These are phyloP conservation scores for Fistulifera pelliculosa DNA, from an alignment of 108 stramenopile species.

Conservation along the genomic window DNA sequence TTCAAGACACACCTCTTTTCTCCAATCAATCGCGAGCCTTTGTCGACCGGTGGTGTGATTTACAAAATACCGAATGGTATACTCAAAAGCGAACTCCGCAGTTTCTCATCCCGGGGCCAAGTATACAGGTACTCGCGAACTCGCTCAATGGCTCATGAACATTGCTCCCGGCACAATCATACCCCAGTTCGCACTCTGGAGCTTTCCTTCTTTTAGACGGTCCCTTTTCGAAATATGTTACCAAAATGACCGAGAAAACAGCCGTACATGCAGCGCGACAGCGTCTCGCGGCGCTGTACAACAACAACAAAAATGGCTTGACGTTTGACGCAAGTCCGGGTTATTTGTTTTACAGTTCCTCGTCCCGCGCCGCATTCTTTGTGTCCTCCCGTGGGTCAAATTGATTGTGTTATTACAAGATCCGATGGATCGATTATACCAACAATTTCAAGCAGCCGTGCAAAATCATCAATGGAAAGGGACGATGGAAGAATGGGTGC, in stretches of 20 bases:
- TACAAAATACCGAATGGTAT: slow-evolving; percentile 10
- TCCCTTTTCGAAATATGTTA: slow-evolving; percentile 7
- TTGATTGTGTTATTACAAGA: slow-evolving; percentile 13
- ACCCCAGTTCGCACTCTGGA: slow-evolving; percentile 1
- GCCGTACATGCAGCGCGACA: slow-evolving; percentile 5
- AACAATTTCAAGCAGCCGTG: slow-evolving; percentile 12
- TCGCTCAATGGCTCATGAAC: slow-evolving; percentile 7
- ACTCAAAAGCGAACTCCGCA: slow-evolving; percentile 6
- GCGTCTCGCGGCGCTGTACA: background rate
- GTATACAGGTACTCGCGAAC: slow-evolving; percentile 8
- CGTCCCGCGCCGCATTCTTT: slow-evolving; percentile 12
- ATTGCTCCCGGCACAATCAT: slow-evolving; percentile 1
- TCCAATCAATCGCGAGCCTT: slow-evolving; percentile 5
- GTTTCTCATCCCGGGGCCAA: slow-evolving; percentile 17
- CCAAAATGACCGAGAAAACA: background rate
- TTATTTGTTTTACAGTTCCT: slow-evolving; percentile 13
- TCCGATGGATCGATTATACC: slow-evolving; percentile 17
- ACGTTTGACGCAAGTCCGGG: slow-evolving; percentile 18
- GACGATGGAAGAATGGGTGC: slow-evolving; percentile 15
- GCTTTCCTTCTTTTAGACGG: slow-evolving; percentile 17
- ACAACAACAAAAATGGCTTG: slow-evolving; percentile 8
- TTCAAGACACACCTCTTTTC: background rate
- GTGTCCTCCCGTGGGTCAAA: slow-evolving; percentile 22
- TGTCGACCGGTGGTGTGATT: slow-evolving; percentile 9
- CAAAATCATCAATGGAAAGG: slow-evolving; percentile 2